Percentiles rank a stretch among this genome's conserved stretches.
Conservation (phyloP, 495 filamentous ascomycete genomes). For the Trichoderma reesei region DNA sequence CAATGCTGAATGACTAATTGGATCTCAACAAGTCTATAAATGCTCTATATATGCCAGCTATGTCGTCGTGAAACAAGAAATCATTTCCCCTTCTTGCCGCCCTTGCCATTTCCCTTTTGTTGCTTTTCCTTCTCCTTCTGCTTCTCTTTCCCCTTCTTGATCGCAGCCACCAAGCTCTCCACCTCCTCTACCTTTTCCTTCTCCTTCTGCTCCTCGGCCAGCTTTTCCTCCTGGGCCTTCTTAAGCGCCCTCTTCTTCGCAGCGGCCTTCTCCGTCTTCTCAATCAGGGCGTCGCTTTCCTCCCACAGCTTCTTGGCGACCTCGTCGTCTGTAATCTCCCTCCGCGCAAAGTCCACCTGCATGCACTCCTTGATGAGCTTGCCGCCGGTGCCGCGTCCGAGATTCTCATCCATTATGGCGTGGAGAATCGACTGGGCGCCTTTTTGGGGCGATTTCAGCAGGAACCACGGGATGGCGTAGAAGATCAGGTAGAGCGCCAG, state of each 20-base stretch:
- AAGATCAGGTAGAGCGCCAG: constrained; percentile 65
- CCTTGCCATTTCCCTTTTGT: constrained; percentile 14
- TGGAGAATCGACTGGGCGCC: constrained; percentile 81
- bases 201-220: constrained; percentile 29
- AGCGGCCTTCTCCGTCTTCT: constrained; percentile 70
- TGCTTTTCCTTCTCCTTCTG: constrained; percentile 21
- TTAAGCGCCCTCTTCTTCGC: constrained; percentile 53
- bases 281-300: constrained; percentile 74
- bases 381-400: constrained; percentile 53
- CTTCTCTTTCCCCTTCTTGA: constrained; percentile 30
- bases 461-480: constrained; percentile 75
- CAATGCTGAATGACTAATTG: background rate
- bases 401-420: constrained; percentile 70
- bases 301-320: constrained; percentile 80
- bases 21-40: background rate
- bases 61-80: background rate
- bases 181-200: constrained; percentile 35
- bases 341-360: constrained; percentile 56
- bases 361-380: constrained; percentile 81
- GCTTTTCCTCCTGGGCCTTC: constrained; percentile 57
- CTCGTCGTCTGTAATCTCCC: constrained; percentile 69
- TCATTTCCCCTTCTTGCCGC: constrained; percentile 2
- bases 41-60: background rate
- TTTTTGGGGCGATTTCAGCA: constrained; percentile 72
- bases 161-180: constrained; percentile 31